phyloP scores from a whole-genome alignment of 2,329 filamentous ascomycete genomes.

The Cercospora zeae-maydis region DNA sequence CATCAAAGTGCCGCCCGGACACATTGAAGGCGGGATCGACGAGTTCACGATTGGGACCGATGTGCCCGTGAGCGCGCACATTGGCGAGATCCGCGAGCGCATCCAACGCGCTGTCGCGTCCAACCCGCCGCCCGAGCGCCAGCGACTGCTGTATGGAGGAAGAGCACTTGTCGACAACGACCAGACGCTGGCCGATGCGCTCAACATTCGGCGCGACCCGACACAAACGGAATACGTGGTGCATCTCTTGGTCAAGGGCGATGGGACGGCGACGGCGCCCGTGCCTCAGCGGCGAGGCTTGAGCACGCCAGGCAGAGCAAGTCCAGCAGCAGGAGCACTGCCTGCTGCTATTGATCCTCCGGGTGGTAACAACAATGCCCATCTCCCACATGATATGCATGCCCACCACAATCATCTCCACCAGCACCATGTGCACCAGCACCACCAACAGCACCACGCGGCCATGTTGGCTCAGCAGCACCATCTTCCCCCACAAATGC shows the following conservation, averaged over 20 bases:
- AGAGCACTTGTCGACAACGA: slow-evolving; percentile 50
- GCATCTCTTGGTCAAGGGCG: slow-evolving; percentile 34
- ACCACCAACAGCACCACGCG: slow-evolving; percentile 14
- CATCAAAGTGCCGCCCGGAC: slow-evolving; percentile 35
- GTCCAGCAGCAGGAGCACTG: slow-evolving; percentile 13
- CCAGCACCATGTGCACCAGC: slow-evolving; percentile 9
- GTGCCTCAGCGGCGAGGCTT: slow-evolving; percentile 15
- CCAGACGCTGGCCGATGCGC: slow-evolving; percentile 48
- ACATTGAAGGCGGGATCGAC: slow-evolving; percentile 27
- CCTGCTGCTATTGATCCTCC: background rate
- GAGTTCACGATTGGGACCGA: slow-evolving; percentile 30
- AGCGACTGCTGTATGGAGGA: slow-evolving; percentile 59
- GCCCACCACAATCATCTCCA: slow-evolving; percentile 4
- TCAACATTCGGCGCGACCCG: slow-evolving; percentile 51
- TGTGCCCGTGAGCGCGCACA: slow-evolving; percentile 39
- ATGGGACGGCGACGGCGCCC: slow-evolving; percentile 18
- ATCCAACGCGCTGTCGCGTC: slow-evolving; percentile 51
- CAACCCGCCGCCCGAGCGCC: slow-evolving; percentile 44
- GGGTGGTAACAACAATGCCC: background rate
- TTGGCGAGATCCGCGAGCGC: slow-evolving; percentile 52
- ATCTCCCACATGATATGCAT: background rate
- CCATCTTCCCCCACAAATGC: slow-evolving; percentile 16
- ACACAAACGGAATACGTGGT: slow-evolving; percentile 35
- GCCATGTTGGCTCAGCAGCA: slow-evolving; percentile 1
- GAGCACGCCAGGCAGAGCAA: slow-evolving; percentile 14